Evolutionary conservation across 345 rosid species (phyloP), one percentile per base, ranked within the genome.

Genomic region (Sonneratia alba): DNA sequence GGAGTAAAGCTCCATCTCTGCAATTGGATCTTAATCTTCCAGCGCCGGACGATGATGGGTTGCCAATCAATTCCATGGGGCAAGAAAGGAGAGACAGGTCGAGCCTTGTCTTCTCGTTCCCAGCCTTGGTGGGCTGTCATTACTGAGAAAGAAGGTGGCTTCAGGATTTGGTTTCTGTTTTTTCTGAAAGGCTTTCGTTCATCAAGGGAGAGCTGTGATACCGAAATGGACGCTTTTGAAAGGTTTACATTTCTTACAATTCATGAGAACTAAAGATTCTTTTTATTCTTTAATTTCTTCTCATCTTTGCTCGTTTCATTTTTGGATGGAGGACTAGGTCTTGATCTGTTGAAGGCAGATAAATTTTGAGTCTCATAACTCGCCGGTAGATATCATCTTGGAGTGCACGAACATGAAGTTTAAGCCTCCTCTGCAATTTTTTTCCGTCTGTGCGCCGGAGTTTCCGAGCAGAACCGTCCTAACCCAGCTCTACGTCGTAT

Each of bases 11-110:
- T 27, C 71, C 87, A 81, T 87, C 89, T 49, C 84, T 95, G 73
- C 89, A 86, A 70, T 85, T 94, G 81, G 99, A 95, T 90, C 98
- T 95, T 53, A 95, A 95, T 79, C 91, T 92, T 65, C 99, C 99
- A 3, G 99, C 96, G 0, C 97, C 97, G 0, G 89, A 87, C 71
- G 96, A 91, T 49, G 93, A 89, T 72, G 81, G 80, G 36, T 71
- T 82, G 66, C 65, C 83, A 75, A 85, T 91, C 59, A 83, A 81
- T 79, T 83, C 96, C 47, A 87, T 79, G 84, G 85, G 83, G 77
- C 87, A 86, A 64, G 72, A 81, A 0, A 81, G 76, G 6, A 49
- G 66, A 40, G 47, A 61, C 66, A 65, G 27, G 34, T 51, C 76
- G 38, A 53, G 49, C 51, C 80, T 92, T 76, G 90, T 87, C 72